Base-by-base conservation (phyloP, 1,284 basidiomycete genomes). In the Anthracocystis walkeri region DNA sequence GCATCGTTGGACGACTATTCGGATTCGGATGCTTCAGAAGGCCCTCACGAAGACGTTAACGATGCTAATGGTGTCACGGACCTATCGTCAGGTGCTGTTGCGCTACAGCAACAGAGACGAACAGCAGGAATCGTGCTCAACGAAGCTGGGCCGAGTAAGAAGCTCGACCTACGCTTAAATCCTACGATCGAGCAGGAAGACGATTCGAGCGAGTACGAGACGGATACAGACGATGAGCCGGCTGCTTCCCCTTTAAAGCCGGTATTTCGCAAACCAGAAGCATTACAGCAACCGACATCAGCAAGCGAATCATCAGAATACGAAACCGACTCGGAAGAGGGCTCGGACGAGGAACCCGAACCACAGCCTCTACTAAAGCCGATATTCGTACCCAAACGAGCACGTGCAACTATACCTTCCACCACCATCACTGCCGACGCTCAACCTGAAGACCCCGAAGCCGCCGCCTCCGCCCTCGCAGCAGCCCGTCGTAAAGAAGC, bases 321-420 rank as follows among this genome's bases (percentile, higher is more conserved):
- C 75, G 87, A 87, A 60, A 86, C 86, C n/a, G 91, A 90, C 54
- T 91, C 90, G 0, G 77, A 63, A 46, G 72, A 70, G 55, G 80
- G 72, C 45, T 66, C 48, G n/a, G 84, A 85, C 41, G 90, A 85
- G 23, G 86, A 87, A 46, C 81, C 80, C n/a, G 77, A 78, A 4
- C 78, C 83, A 5, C 77, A 81, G 89, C 92, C 86, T 68, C 88
- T 72, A 87, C 93, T 94, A 85, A 90, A 94, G 73, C 94, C 95
- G 1, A 90, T 95, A 0, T 97, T 96, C 83, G 89, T 96, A 14
- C 92, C 93, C 59, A 96, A 95, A 93, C 94, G 83, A 57, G 90
- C 87, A 38, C 70, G 58, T 42, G 16, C 56, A 14, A 58, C 76
- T 20, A 61, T 67, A n/a, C 12, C 61, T 12, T 14, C 60, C 41